Conservation (phyloP, 805 yeast species). For the Cyberlindnera mycetangii region DNA sequence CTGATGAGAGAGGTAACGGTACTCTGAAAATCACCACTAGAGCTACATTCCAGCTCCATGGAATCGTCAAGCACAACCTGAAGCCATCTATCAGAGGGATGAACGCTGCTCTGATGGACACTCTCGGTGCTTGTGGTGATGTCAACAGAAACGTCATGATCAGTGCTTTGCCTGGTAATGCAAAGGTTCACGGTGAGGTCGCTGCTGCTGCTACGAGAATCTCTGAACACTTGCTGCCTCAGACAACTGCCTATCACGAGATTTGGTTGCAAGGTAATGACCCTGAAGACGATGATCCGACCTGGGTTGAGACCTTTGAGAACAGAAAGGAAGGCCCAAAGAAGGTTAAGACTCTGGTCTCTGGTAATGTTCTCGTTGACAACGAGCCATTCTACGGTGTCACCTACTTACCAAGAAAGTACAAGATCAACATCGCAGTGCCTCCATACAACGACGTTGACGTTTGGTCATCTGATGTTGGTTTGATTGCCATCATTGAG, state of each 20-base stretch:
- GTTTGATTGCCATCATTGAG: constrained; percentile 81
- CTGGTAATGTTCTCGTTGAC: constrained; percentile 80
- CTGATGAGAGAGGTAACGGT: constrained; percentile 84
- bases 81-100: constrained; percentile 91
- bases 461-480: constrained; percentile 93
- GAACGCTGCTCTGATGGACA: constrained; percentile 87
- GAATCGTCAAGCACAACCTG: constrained; percentile 84
- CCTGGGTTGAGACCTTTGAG: constrained; percentile 63
- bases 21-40: constrained; percentile 93
- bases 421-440: constrained; percentile 89
- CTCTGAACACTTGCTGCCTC: constrained; percentile 82
- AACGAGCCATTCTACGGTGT: constrained; percentile 87
- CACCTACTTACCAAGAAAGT: constrained; percentile 89
- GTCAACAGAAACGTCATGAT: constrained; percentile 95
- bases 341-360: constrained; percentile 77
- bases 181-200: constrained; percentile 76
- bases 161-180: constrained; percentile 84
- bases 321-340: constrained; percentile 71
- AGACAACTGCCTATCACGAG: constrained; percentile 94
- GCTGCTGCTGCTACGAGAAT: constrained; percentile 58
- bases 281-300: constrained; percentile 57
- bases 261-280: constrained; percentile 92
- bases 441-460: constrained; percentile 97
- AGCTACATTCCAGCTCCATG: constrained; percentile 96
- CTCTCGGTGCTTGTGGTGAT: constrained; percentile 98